These are phyloP conservation scores for Penicillium concentricum DNA, from an alignment of 2,329 filamentous ascomycete genomes.

Conservation along the genomic window DNA sequence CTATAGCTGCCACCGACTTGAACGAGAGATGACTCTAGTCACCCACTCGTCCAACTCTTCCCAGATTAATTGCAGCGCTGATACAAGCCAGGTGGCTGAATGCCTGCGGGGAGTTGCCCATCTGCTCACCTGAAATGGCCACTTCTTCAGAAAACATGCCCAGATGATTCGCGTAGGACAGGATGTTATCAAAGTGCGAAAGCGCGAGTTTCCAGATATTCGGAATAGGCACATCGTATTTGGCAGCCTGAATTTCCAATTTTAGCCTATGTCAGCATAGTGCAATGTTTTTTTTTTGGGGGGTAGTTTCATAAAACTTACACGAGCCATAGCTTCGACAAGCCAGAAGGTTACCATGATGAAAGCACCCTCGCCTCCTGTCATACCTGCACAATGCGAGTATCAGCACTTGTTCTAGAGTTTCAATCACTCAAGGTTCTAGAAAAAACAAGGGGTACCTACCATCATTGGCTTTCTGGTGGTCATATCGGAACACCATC, in stretches of 20 bases:
- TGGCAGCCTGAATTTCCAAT: conserved; percentile 21
- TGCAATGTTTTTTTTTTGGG: background rate
- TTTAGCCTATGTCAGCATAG: background rate
- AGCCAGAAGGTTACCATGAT: conserved; percentile 84
- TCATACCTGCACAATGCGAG: conserved; percentile 56
- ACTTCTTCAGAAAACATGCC: conserved; percentile 81
- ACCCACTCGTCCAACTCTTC: conserved; percentile 42
- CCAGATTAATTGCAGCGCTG: conserved; percentile 74
- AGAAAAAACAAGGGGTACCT: conserved; percentile 22
- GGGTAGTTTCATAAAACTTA: conserved; percentile 41
- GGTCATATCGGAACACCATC: conserved; percentile 74
- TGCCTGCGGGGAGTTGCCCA: conserved; percentile 77
- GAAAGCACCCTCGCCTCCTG: conserved; percentile 73
- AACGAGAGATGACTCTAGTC: background rate
- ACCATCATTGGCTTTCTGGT: conserved; percentile 68
- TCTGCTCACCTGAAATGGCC: conserved; percentile 69
- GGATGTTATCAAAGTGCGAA: conserved; percentile 74
- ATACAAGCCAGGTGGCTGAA: conserved; percentile 75
- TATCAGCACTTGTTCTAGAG: conserved; percentile 16
- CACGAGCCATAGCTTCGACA: conserved; percentile 72
- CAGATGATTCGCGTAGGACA: conserved; percentile 73
- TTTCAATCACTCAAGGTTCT: background rate
- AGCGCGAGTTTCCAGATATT: conserved; percentile 51
- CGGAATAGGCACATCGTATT: conserved; percentile 32
- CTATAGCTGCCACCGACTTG: background rate